phyloP scores from a whole-genome alignment of 495 filamentous ascomycete genomes.

The Lophium mytilinum region DNA sequence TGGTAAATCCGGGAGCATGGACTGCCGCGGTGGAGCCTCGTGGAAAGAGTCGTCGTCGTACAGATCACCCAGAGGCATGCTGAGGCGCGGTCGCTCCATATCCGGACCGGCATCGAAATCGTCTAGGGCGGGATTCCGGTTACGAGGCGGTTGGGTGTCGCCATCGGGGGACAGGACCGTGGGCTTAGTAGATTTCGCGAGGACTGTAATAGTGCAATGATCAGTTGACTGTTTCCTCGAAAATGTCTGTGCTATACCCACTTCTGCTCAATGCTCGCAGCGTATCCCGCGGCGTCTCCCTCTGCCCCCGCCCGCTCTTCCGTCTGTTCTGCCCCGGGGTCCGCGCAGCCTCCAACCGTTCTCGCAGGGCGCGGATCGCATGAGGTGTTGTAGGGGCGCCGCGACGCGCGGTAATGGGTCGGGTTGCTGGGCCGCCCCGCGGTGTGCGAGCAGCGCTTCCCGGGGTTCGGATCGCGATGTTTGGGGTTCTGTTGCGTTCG shows the following conservation, averaged over 20 bases:
- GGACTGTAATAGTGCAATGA: constrained; percentile 25
- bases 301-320: constrained; percentile 56
- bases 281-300: constrained; percentile 68
- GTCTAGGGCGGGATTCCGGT: constrained; percentile 36
- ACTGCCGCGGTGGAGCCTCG: constrained; percentile 50
- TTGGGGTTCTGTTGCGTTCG: constrained; percentile 11
- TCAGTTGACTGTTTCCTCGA: neutral
- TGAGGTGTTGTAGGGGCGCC: constrained; percentile 59
- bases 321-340: constrained; percentile 60
- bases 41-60: constrained; percentile 41
- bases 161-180: constrained; percentile 52
- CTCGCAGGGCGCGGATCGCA: constrained; percentile 61
- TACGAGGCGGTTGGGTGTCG: constrained; percentile 10
- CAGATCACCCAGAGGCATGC: constrained; percentile 61
- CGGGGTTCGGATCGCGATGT: constrained; percentile 15
- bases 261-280: constrained; percentile 55
- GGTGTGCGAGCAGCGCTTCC: constrained; percentile 25
- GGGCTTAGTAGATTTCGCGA: constrained; percentile 51
- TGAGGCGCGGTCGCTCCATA: constrained; percentile 55
- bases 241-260: neutral
- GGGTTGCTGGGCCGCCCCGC: constrained; percentile 18
- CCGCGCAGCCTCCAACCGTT: constrained; percentile 60
- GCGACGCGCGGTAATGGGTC: constrained; percentile 28
- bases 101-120: constrained; percentile 59
- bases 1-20: constrained; percentile 37